phyloP scores from a whole-genome alignment of 805 yeast genomes.

The Candida gorgasii region DNA sequence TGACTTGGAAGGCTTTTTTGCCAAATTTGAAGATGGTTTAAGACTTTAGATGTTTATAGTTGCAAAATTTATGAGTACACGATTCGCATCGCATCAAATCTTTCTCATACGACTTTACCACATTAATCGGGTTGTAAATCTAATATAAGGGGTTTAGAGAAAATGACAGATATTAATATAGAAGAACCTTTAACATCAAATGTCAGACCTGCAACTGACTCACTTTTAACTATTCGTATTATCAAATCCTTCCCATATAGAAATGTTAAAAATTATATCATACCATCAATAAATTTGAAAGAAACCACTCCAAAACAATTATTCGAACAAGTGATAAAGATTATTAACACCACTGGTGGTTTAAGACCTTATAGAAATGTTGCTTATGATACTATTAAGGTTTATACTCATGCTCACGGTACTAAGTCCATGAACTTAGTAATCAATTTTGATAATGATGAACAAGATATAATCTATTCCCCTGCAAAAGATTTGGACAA shows the following conservation, averaged over 20 bases:
- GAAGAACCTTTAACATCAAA: constrained; percentile 82
- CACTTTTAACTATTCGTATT: constrained; percentile 81
- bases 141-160: too few relatives aligned
- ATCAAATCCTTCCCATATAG: constrained; percentile 91
- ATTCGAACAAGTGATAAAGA: constrained; percentile 48
- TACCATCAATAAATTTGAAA: constrained; percentile 70
- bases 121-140: too few relatives aligned
- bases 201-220: constrained; percentile 68
- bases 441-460: constrained; percentile 80
- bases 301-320: constrained; percentile 66
- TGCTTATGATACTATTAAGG: constrained; percentile 70
- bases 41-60: constrained; percentile 10
- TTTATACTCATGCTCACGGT: constrained; percentile 94
- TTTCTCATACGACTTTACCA: neutral
- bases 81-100: constrained; percentile 6
- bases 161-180: constrained; percentile 6
- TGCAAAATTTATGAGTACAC: constrained; percentile 11
- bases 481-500: constrained; percentile 18
- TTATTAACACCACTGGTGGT: constrained; percentile 58
- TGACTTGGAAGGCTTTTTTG: constrained; percentile 15
- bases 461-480: constrained; percentile 59
- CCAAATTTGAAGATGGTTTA: constrained; percentile 17
- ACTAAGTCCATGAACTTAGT: constrained; percentile 91
- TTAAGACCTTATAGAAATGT: constrained; percentile 83
- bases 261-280: constrained; percentile 75